phyloP scores from a whole-genome alignment of 306 rosid species.

The Acacia crassicarpa region DNA sequence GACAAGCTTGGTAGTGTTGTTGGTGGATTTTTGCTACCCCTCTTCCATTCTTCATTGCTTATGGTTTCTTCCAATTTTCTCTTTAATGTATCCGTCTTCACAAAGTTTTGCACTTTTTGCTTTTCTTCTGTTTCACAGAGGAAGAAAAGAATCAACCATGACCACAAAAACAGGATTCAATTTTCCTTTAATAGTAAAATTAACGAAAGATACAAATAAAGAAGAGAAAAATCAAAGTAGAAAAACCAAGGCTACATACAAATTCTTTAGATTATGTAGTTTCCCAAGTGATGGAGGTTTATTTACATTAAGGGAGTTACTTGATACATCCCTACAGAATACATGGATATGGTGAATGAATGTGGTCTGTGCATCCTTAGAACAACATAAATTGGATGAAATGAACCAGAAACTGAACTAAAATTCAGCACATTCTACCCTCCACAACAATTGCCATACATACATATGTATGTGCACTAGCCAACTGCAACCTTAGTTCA shows the following conservation, averaged over 20 bases:
- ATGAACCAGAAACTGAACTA: neutral
- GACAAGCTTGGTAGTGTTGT: neutral
- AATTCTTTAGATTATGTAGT: slow-evolving; percentile 58
- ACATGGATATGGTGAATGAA: slow-evolving; percentile 28
- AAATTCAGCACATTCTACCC: slow-evolving; percentile 10
- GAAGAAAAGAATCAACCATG: slow-evolving; percentile 6
- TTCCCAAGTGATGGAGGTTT: slow-evolving; percentile 81
- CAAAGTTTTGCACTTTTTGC: neutral
- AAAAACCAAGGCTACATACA: slow-evolving; percentile 63
- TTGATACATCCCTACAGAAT: slow-evolving; percentile 82
- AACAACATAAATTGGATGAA: slow-evolving; percentile 16
- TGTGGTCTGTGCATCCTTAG: slow-evolving; percentile 24
- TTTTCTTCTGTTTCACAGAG: neutral
- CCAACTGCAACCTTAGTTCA: slow-evolving; percentile 15
- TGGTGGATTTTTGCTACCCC: neutral
- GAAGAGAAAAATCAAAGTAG: slow-evolving; percentile 18
- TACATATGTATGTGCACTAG: neutral
- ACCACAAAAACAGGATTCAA: slow-evolving; percentile 23
- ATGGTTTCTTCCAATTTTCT: neutral
- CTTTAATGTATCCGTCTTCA: neutral
- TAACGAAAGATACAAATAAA: slow-evolving; percentile 17
- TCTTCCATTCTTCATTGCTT: neutral
- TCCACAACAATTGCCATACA: neutral
- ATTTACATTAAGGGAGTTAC: slow-evolving; percentile 80
- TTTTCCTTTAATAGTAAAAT: slow-evolving; percentile 3